phyloP scores from a whole-genome alignment of 306 rosid species.

The Vigna nakashimae region DNA sequence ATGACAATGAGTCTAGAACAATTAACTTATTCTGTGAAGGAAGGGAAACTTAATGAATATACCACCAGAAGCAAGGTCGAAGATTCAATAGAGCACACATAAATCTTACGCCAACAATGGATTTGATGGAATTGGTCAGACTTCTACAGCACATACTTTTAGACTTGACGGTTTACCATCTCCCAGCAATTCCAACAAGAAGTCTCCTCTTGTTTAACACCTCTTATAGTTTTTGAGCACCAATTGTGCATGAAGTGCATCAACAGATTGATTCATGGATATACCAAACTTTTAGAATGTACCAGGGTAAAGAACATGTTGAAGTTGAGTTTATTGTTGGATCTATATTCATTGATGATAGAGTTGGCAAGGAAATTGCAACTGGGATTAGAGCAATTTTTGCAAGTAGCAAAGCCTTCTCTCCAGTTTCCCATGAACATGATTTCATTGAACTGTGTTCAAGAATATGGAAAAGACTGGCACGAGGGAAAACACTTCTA shows the following conservation, averaged over 20 bases:
- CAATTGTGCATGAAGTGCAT: conserved; percentile 64
- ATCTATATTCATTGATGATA: too few relatives aligned
- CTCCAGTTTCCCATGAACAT: too few relatives aligned
- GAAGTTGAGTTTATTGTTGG: conserved; percentile 76
- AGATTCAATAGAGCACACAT: conserved; percentile 53
- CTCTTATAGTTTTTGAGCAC: conserved; percentile 50
- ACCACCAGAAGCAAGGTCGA: conserved; percentile 61
- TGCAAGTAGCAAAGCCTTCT: too few relatives aligned
- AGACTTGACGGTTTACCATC: conserved; percentile 57
- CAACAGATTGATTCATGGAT: conserved; percentile 58
- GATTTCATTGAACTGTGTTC: too few relatives aligned
- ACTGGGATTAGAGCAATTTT: too few relatives aligned
- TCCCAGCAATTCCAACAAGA: conserved; percentile 35
- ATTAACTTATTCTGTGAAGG: conserved; percentile 62
- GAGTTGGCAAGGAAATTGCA: too few relatives aligned
- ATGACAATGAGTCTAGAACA: conserved; percentile 71
- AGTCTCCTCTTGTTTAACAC: conserved; percentile 38
- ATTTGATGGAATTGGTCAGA: conserved; percentile 42
- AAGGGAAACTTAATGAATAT: conserved; percentile 67
- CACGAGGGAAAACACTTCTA: too few relatives aligned
- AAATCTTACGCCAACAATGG: conserved; percentile 49
- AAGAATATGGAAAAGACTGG: too few relatives aligned
- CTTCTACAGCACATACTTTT: conserved; percentile 64
- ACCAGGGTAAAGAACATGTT: conserved; percentile 33
- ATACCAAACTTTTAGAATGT: too few relatives aligned